Evolutionary conservation across 2,329 filamentous ascomycete genomes (phyloP).

Genomic region (Capronia epimyces): DNA sequence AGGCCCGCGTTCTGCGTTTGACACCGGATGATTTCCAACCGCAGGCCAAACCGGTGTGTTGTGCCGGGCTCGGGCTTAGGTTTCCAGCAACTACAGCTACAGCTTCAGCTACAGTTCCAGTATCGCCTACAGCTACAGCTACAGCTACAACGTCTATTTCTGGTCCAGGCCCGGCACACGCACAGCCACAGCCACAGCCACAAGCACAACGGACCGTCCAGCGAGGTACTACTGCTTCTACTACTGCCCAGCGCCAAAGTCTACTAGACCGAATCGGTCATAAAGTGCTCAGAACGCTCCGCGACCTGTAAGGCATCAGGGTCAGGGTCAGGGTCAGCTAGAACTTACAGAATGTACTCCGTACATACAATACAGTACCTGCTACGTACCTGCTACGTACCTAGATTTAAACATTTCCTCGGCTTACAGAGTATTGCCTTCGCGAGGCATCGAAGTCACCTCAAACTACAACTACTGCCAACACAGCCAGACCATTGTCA

Average conservation of each 20-base stretch:
- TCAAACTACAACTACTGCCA: too few relatives aligned
- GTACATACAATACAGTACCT: too few relatives aligned
- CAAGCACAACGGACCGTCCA: background rate
- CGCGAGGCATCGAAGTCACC: too few relatives aligned
- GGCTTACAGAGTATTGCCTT: too few relatives aligned
- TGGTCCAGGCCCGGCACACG: background rate
- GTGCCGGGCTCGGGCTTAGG: constrained; percentile 5
- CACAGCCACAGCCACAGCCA: background rate
- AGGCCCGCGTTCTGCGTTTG: constrained; percentile 22
- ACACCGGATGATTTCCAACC: constrained; percentile 15
- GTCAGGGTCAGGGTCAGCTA: too few relatives aligned
- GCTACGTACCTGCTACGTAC: too few relatives aligned
- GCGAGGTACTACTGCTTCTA: background rate
- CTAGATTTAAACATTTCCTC: too few relatives aligned
- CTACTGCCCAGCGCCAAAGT: background rate
- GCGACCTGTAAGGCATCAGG: background rate
- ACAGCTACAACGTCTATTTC: background rate
- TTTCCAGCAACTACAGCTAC: too few relatives aligned
- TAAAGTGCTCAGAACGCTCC: background rate
- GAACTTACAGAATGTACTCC: too few relatives aligned
- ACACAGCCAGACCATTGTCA: too few relatives aligned
- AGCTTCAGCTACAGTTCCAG: too few relatives aligned
- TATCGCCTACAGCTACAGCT: too few relatives aligned
- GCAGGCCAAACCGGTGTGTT: constrained; percentile 19
- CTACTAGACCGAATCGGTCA: background rate